Conservation (phyloP, 257 asterid genomes). For the Solanum clarkiae region DNA sequence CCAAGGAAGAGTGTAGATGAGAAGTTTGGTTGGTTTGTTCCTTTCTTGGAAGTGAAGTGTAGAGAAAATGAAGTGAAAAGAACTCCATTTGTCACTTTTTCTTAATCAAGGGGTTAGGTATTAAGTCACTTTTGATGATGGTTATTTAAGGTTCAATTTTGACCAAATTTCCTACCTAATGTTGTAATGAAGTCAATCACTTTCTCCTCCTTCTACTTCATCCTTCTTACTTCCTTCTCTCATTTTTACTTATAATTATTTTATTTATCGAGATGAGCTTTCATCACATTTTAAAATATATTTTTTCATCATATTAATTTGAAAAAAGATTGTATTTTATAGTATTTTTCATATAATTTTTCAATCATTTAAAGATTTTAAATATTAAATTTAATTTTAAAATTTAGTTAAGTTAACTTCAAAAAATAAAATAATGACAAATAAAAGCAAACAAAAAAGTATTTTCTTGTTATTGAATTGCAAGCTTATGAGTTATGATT, state of each 20-base stretch:
- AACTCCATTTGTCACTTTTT: slow-evolving; percentile 16
- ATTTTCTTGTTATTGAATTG: neutral
- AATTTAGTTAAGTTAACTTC: too few relatives aligned
- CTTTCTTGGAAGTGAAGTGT: slow-evolving; percentile 50
- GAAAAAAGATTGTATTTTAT: too few relatives aligned
- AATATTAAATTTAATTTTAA: too few relatives aligned
- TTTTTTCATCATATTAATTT: too few relatives aligned
- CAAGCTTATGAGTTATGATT: neutral
- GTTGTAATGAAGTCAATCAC: neutral
- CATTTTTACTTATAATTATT: too few relatives aligned
- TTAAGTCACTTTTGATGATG: neutral
- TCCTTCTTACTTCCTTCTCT: neutral
- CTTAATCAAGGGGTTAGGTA: neutral
- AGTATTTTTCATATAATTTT: too few relatives aligned
- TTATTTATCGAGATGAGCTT: too few relatives aligned
- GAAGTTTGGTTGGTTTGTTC: slow-evolving; percentile 14
- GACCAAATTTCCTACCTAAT: neutral
- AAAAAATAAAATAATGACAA: too few relatives aligned
- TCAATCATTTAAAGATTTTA: too few relatives aligned
- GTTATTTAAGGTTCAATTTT: neutral
- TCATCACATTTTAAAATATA: too few relatives aligned
- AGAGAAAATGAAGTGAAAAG: neutral
- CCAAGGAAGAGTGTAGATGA: slow-evolving; percentile 33
- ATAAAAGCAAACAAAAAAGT: neutral
- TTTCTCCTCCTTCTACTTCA: neutral